These are phyloP conservation scores for Pugionium cornutum DNA, from an alignment of 345 rosid species.

Conservation along the genomic window DNA sequence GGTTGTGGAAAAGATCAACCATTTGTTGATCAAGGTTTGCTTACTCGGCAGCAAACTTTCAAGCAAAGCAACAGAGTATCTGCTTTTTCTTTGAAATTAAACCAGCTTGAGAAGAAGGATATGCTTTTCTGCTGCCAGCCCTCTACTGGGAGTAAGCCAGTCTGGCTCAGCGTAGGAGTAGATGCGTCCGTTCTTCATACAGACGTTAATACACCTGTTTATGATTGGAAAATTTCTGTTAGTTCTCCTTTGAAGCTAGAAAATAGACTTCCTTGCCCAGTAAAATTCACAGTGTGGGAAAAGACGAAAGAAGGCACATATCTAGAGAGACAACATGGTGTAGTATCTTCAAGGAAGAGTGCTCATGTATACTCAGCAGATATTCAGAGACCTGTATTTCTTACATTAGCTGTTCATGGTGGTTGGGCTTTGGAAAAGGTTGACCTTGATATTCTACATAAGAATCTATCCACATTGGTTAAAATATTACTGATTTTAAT, in stretches of 20 bases:
- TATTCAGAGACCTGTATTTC: constrained; percentile 70
- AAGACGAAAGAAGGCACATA: constrained; percentile 70
- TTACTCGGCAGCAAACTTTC: constrained; percentile 57
- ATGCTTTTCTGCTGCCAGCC: constrained; percentile 65
- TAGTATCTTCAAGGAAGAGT: constrained; percentile 58
- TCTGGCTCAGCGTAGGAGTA: constrained; percentile 88
- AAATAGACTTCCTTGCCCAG: constrained; percentile 89
- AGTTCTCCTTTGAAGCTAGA: constrained; percentile 89
- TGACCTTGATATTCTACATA: constrained; percentile 23
- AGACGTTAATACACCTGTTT: constrained; percentile 86
- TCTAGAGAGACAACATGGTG: constrained; percentile 65
- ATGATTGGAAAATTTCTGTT: constrained; percentile 92
- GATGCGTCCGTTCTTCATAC: constrained; percentile 93
- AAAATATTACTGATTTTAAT: constrained; percentile 8
- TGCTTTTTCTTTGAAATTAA: constrained; percentile 58
- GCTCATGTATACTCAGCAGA: constrained; percentile 73
- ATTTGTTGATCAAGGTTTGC: constrained; percentile 63
- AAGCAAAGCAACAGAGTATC: constrained; percentile 62
- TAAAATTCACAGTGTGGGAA: constrained; percentile 88
- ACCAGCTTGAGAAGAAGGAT: constrained; percentile 92
- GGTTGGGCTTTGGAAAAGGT: constrained; percentile 98
- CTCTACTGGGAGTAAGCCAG: constrained; percentile 56
- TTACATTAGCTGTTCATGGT: constrained; percentile 74
- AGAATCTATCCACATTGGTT: constrained; percentile 12
- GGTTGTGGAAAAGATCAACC: constrained; percentile 71